Evolutionary conservation across 768 basidiomycete species (phyloP).

Genomic region (Candolleomyces efflorescens): DNA sequence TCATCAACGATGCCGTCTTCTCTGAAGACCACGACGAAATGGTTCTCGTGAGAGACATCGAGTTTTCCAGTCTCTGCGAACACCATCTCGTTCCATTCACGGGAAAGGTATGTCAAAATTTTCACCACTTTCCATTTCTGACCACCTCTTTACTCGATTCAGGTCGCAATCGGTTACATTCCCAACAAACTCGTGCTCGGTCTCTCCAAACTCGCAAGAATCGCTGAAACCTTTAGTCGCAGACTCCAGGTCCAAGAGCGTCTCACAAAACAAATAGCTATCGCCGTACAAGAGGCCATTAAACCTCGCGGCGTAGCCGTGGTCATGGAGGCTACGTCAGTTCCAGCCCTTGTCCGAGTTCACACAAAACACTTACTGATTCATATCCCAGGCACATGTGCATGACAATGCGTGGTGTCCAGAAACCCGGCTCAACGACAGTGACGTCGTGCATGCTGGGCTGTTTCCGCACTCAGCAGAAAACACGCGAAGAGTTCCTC

Average conservation of each 20-base stretch:
- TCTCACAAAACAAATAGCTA: slow-evolving; percentile 94
- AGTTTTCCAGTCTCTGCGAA: slow-evolving; percentile 96
- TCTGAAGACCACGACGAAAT: slow-evolving; percentile 99
- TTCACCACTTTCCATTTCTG: slow-evolving; percentile 10
- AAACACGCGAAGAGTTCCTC: slow-evolving; percentile 96
- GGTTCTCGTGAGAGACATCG: slow-evolving; percentile 97
- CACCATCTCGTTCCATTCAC: slow-evolving; percentile 98
- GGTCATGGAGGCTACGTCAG: slow-evolving; percentile 97
- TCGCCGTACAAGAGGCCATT: slow-evolving; percentile 98
- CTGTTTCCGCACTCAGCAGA: slow-evolving; percentile 97
- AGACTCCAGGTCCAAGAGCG: slow-evolving; percentile 97
- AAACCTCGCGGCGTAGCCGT: slow-evolving; percentile 97
- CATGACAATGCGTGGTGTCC: slow-evolving; percentile 99
- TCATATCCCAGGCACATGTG: slow-evolving; percentile 73
- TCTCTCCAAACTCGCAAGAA: slow-evolving; percentile 92
- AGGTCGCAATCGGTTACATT: slow-evolving; percentile 98
- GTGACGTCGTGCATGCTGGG: slow-evolving; percentile 98
- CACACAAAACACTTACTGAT: not conserved
- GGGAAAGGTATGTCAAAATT: slow-evolving; percentile 68
- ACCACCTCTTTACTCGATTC: slow-evolving; percentile 13
- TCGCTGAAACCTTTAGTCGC: slow-evolving; percentile 95
- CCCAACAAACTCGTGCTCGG: slow-evolving; percentile 93
- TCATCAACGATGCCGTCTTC: slow-evolving; percentile 98
- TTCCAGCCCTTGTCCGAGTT: slow-evolving; percentile 11
- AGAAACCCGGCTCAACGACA: slow-evolving; percentile 94